Evolutionary conservation across 2,329 filamentous ascomycete species (phyloP), one percentile per base, ranked within the genome.

Genomic region (Fusarium tupiense): DNA sequence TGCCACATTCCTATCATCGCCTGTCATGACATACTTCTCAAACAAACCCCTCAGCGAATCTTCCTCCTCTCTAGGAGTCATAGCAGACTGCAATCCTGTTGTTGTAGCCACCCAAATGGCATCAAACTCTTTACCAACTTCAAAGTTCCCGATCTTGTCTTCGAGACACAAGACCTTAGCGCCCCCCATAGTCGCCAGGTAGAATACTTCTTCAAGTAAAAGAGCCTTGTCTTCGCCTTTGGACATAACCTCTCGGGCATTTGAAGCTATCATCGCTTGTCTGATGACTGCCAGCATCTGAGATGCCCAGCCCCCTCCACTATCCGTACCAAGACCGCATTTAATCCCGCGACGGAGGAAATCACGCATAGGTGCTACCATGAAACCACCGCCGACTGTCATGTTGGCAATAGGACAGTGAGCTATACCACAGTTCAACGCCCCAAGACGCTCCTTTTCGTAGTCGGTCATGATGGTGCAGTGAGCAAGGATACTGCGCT

Each of bases 1-100:
- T 11, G 67, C 58, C 3, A 69, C 50, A 11, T 69, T 69, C 19
- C 67, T 44, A 20, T 69, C 67, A 24, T 69, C 67, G 11, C 65
- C 67, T 1, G 67, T 69, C 65, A 69, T 69, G 1, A 69, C 19
- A 37, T 69, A 69, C n/a, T 69, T 69, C 29, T 69, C 67, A 33
- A 69, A 69, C 10, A 69, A 13, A 0, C 44, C 49, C 11, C 58
- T 69, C 8, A 69, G 3, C 0, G 58, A 69, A 12, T 69, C 67
- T 2, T 35, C 50, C 10, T 57, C 33, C 17, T 69, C 67, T 19
- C 35, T 44, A 0, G 67, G 67, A 0, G 67, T 69, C 67, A 69
- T 69, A 31, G 50, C 65, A 0, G 67, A 69, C 1, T 57, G 58
- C 1, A 69, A 26, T 6, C 67, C 65, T 9, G 52, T 37, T 2